phyloP scores from a whole-genome alignment of 306 rosid genomes.

The Astragalus glycyphyllos region DNA sequence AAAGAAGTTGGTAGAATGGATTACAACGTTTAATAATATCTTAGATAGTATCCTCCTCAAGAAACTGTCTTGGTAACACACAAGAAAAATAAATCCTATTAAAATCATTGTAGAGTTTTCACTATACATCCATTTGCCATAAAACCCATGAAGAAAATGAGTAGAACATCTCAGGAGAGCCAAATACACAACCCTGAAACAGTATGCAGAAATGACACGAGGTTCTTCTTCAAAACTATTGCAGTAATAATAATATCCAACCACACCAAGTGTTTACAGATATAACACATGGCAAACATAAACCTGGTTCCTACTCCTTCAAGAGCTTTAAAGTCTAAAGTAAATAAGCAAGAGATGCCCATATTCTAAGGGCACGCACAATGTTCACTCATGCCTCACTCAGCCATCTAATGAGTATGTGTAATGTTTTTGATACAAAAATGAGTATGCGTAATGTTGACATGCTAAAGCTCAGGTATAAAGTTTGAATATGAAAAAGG shows the following conservation, averaged over 20 bases:
- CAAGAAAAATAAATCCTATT: slow-evolving; percentile 9
- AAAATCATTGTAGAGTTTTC: background rate
- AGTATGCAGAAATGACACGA: background rate
- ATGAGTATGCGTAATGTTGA: background rate
- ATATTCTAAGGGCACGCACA: background rate
- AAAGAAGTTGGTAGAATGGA: background rate
- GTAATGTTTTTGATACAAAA: background rate
- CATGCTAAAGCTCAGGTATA: slow-evolving; percentile 36
- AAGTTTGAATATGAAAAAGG: background rate
- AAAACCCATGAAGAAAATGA: background rate
- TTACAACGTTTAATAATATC: slow-evolving; percentile 14
- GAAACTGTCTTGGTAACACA: background rate
- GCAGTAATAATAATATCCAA: background rate
- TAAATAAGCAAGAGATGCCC: slow-evolving; percentile 1
- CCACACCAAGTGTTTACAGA: slow-evolving; percentile 16
- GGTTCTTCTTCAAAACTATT: background rate
- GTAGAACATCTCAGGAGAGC: slow-evolving; percentile 5
- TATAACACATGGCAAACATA: background rate
- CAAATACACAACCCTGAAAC: slow-evolving; percentile 13
- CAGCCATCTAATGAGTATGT: background rate
- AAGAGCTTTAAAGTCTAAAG: slow-evolving; percentile 19
- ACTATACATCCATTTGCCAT: background rate
- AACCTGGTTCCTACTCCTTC: background rate
- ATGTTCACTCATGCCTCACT: slow-evolving; percentile 1
- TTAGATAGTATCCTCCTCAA: slow-evolving; percentile 7